These are phyloP conservation scores for Cytospora paraplurivora DNA, from an alignment of 2,329 filamentous ascomycete genomes.

Conservation along the genomic window DNA sequence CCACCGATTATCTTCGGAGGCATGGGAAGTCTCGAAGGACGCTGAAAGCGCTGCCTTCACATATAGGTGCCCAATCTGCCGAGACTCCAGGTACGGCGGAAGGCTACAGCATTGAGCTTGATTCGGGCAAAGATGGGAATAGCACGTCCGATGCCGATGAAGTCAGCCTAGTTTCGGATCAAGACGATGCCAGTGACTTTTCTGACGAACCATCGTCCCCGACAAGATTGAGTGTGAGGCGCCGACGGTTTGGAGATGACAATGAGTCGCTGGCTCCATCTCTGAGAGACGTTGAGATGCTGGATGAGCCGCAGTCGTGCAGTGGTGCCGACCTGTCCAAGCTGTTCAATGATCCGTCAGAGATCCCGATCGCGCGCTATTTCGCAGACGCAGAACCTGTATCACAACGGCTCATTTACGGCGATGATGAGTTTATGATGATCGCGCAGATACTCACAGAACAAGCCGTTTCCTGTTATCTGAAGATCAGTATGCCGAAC, in stretches of 20 bases:
- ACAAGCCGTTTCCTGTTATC: conserved; percentile 60
- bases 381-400: conserved; percentile 63
- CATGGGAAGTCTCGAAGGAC: conserved; percentile 47
- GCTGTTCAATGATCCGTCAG: conserved; percentile 50
- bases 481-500: conserved; percentile 40
- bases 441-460: conserved; percentile 73
- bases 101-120: conserved; percentile 41
- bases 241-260: conserved; percentile 53
- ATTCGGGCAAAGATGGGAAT: conserved; percentile 45
- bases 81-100: conserved; percentile 42
- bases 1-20: conserved; percentile 51
- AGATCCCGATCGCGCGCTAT: conserved; percentile 55
- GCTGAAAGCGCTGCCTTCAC: conserved; percentile 40
- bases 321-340: conserved; percentile 53
- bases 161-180: conserved; percentile 56
- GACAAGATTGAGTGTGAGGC: conserved; percentile 50
- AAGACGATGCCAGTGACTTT: conserved; percentile 55
- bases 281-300: conserved; percentile 50
- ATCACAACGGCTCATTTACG: conserved; percentile 46
- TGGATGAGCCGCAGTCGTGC: conserved; percentile 50
- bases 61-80: conserved; percentile 42
- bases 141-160: conserved; percentile 50
- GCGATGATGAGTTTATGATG: conserved; percentile 64
- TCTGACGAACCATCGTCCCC: conserved; percentile 54
- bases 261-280: conserved; percentile 55